phyloP scores from a whole-genome alignment of 257 asterid genomes.

The Eucommia ulmoides region DNA sequence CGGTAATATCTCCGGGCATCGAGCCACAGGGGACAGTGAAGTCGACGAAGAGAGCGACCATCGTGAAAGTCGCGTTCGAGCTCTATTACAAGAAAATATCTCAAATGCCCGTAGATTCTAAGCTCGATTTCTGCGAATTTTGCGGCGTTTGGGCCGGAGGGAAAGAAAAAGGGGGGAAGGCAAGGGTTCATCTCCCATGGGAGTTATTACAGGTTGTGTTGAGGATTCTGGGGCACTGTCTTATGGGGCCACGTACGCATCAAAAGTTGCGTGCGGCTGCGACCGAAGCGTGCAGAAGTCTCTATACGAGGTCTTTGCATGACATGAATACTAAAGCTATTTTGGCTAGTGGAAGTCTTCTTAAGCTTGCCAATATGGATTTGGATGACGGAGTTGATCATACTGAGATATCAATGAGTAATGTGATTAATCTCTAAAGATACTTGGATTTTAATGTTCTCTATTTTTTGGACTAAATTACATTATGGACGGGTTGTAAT shows the following conservation, averaged over 20 bases:
- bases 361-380: constrained; percentile 42
- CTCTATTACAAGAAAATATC: constrained; percentile 37
- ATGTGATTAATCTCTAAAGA: constrained; percentile 30
- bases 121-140: constrained; percentile 64
- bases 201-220: constrained; percentile 61
- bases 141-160: constrained; percentile 51
- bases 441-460: too few species aligned
- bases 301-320: constrained; percentile 47
- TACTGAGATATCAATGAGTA: constrained; percentile 40
- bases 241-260: constrained; percentile 31
- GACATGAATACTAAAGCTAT: constrained; percentile 63
- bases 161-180: constrained; percentile 5
- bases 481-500: too few species aligned
- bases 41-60: constrained; percentile 50
- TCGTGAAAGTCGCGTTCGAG: constrained; percentile 65
- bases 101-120: constrained; percentile 46
- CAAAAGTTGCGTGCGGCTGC: constrained; percentile 40
- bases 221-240: constrained; percentile 67
- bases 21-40: constrained; percentile 64
- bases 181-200: constrained; percentile 47
- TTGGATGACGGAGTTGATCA: constrained; percentile 23
- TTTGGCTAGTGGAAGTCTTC: constrained; percentile 54
- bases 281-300: constrained; percentile 33
- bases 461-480: too few species aligned
- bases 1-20: constrained; percentile 43